phyloP scores from a whole-genome alignment of 345 rosid genomes.

The Eucalyptus viminalis region DNA sequence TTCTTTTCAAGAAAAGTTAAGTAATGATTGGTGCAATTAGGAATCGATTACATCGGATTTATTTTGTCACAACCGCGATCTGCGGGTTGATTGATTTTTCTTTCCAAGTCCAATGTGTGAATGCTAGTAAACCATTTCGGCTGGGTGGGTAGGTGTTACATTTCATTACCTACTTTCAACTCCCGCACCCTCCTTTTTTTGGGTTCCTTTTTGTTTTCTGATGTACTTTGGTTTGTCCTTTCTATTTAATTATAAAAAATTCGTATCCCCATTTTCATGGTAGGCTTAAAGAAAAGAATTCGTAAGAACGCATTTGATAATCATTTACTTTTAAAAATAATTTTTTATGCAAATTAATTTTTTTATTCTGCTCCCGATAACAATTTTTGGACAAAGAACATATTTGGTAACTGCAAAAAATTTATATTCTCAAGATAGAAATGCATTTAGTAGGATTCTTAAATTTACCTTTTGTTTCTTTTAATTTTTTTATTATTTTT shows the following conservation, averaged over 20 bases:
- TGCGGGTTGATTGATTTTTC: background rate
- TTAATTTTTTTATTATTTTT: too few relatives aligned
- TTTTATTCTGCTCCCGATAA: too few relatives aligned
- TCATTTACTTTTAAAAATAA: too few relatives aligned
- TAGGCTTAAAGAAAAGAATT: background rate
- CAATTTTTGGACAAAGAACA: fast-evolving
- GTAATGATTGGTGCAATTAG: background rate
- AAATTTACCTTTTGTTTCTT: too few relatives aligned
- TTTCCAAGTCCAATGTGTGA: background rate
- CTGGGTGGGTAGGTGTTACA: background rate
- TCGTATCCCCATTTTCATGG: background rate
- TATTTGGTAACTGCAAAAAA: too few relatives aligned
- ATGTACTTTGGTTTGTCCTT: background rate
- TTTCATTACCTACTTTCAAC: background rate
- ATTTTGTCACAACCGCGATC: background rate
- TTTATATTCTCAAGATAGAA: fast-evolving
- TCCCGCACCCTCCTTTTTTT: background rate
- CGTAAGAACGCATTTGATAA: fast-evolving
- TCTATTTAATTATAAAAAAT: background rate
- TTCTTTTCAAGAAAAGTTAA: background rate
- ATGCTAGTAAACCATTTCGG: background rate
- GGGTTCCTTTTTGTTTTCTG: background rate
- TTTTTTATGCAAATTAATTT: too few relatives aligned
- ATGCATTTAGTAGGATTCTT: too few relatives aligned
- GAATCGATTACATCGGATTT: background rate